Evolutionary conservation across 1,139 yeast genomes (phyloP), one percentile per base, ranked within the genome.

Genomic region (Suhomyces terraborum): DNA sequence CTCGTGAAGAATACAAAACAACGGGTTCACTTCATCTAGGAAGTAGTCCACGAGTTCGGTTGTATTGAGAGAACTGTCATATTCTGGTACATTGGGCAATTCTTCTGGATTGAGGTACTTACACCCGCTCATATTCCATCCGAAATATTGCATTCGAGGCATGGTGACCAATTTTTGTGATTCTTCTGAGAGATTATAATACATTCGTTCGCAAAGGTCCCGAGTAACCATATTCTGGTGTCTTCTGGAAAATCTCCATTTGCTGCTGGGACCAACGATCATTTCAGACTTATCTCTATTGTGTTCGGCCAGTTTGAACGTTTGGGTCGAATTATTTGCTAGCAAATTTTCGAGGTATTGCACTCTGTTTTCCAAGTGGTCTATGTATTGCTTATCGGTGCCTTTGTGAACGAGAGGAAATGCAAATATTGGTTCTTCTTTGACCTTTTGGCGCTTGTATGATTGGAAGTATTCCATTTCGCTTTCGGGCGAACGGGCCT

Each of bases 41-140:
- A 62, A 81, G 50, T 61, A 77, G 33, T 73, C 65, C 8, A 79
- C 52, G 35, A 57, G 60, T 10, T 20, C 45, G 3, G 41, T 43
- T 6, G 58, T 42, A 16, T 54, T 50, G 12, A 51, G 17, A 25
- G 43, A 35, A 8, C 14, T 41, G 21, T 22, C 54, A n/a, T 58
- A 35, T 6, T 58, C 58, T 4, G 75, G 73, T 3, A 56, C 36
- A 4, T 58, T 55, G 3, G 79, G 77, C 16, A 76, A 56, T 6
- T 57, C 58, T 29, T 73, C 73, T 6, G 70, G 62, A 19, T 59
- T 58, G 14, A 79, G 51, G 52, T 77, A 82, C 48, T 74, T 75
- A 16, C 71, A 71, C 1, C 87, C 86, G 26, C 78, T 69, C 77
- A 80, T 66, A 54, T 82, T 82, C 86, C 86, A 82, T 12, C 84